A percentile compares a stretch with the other conserved stretches of the same genome.
phyloP scores from a whole-genome alignment of 306 rosid genomes.

The Cucumis cinereus region DNA sequence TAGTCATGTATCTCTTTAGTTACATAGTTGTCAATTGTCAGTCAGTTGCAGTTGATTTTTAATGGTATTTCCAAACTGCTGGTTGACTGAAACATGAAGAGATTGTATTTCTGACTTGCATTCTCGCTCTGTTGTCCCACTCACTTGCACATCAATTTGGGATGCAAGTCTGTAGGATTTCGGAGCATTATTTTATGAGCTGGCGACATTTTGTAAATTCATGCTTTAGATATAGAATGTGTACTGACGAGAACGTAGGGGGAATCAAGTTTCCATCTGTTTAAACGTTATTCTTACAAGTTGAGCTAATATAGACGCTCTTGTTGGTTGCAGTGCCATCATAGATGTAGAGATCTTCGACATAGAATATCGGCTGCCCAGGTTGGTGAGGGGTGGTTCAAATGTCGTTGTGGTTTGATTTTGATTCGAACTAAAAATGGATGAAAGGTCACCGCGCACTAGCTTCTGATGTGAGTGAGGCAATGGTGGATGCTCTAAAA shows the following conservation, averaged over 20 bases:
- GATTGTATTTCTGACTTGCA: neutral
- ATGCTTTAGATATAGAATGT: neutral
- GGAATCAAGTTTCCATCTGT: neutral
- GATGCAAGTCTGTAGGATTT: neutral
- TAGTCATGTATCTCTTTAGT: neutral
- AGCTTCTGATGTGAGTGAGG: neutral
- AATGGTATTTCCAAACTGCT: neutral
- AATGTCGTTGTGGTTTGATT: neutral
- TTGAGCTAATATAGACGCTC: neutral
- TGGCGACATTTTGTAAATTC: neutral
- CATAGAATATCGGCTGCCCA: neutral
- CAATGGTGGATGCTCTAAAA: neutral
- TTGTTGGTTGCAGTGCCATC: slow-evolving; percentile 7
- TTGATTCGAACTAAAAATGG: neutral
- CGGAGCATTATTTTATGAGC: neutral
- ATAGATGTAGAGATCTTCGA: neutral
- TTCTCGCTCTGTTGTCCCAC: neutral
- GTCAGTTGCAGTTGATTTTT: neutral
- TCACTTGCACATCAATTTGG: neutral
- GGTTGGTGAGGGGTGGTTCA: slow-evolving; percentile 8
- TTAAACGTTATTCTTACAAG: neutral
- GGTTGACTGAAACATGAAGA: no score
- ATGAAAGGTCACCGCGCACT: slow-evolving; percentile 1
- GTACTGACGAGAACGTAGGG: neutral
- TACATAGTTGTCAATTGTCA: neutral